A percentile compares a stretch with the other conserved stretches of the same genome.
Evolutionary conservation across 2,329 filamentous ascomycete genomes (phyloP).

Genomic region (Colletotrichum navitas): DNA sequence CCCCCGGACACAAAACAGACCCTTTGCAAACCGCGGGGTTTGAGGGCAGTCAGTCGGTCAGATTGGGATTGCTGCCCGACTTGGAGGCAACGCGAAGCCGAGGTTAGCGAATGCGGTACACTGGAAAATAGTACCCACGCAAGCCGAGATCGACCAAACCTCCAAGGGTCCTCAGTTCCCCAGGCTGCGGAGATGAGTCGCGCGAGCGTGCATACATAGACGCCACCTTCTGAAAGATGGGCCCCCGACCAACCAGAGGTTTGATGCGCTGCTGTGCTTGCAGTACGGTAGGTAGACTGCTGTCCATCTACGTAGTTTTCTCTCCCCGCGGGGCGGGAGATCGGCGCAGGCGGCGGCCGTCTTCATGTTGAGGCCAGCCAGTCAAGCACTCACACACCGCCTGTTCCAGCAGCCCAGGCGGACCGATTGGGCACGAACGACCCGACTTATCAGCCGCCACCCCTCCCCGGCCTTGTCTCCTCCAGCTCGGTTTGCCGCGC

Average conservation of each 20-base stretch:
- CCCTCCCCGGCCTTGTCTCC: slow-evolving; percentile 18
- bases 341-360: slow-evolving; percentile 34
- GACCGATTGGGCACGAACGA: slow-evolving; percentile 37
- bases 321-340: slow-evolving; percentile 34
- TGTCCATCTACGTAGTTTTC: slow-evolving; percentile 35
- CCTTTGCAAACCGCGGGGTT: neutral
- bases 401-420: slow-evolving; percentile 14
- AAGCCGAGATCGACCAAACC: neutral
- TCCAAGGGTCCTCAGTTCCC: slow-evolving; percentile 11
- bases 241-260: neutral
- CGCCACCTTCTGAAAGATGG: neutral
- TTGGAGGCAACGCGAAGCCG: neutral
- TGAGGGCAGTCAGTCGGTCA: neutral
- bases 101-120: neutral
- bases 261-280: slow-evolving; percentile 11
- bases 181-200: slow-evolving; percentile 7
- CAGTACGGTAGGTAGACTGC: slow-evolving; percentile 1
- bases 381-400: slow-evolving; percentile 14
- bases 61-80: slow-evolving; percentile 14
- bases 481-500: slow-evolving; percentile 7
- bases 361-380: slow-evolving; percentile 1
- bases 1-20: neutral
- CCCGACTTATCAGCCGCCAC: slow-evolving; percentile 20
- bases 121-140: neutral
- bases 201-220: neutral